Percentiles rank a stretch among this genome's conserved stretches.
Conservation (phyloP, 352 stramenopile species). For the Globisporangium okanoganense region DNA sequence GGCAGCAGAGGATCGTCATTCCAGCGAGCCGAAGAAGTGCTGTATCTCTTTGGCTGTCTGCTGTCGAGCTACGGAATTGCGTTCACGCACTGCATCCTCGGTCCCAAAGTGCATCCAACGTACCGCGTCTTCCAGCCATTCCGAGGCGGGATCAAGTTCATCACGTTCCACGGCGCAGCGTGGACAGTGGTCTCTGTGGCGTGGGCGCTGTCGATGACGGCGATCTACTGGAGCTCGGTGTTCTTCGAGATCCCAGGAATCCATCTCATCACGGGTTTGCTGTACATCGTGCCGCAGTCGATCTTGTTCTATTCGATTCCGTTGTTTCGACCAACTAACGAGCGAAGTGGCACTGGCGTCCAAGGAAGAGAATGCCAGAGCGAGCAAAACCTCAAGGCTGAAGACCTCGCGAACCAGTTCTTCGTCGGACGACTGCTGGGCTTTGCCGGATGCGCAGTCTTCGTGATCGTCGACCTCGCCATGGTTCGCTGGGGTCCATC, state of each 20-base stretch:
- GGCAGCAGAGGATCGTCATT: constrained; percentile 20
- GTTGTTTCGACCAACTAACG: constrained; percentile 23
- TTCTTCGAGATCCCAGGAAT: constrained; percentile 46
- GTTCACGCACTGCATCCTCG: constrained; percentile 35
- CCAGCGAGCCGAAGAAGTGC: constrained; percentile 30
- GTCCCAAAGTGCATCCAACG: constrained; percentile 27
- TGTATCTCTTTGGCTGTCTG: constrained; percentile 46
- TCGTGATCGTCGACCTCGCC: constrained; percentile 46
- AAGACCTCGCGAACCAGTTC: constrained; percentile 28
- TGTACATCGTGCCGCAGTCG: constrained; percentile 37
- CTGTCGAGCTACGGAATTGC: constrained; percentile 30
- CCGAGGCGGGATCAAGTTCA: constrained; percentile 38
- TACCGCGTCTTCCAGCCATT: constrained; percentile 52
- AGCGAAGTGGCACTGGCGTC: neutral
- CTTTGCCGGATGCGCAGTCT: constrained; percentile 35
- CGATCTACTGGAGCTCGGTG: constrained; percentile 39
- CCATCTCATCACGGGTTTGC: constrained; percentile 34
- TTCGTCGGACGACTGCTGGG: constrained; percentile 38
- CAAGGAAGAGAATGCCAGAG: neutral
- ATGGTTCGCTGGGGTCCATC: constrained; percentile 39
- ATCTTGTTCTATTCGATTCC: constrained; percentile 37
- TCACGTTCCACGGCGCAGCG: constrained; percentile 44
- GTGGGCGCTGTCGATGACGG: constrained; percentile 35
- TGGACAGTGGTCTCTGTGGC: constrained; percentile 45
- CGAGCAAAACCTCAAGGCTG: constrained; percentile 9